Conservation (phyloP, 2,329 filamentous ascomycete genomes). For the Fusarium sp. region DNA sequence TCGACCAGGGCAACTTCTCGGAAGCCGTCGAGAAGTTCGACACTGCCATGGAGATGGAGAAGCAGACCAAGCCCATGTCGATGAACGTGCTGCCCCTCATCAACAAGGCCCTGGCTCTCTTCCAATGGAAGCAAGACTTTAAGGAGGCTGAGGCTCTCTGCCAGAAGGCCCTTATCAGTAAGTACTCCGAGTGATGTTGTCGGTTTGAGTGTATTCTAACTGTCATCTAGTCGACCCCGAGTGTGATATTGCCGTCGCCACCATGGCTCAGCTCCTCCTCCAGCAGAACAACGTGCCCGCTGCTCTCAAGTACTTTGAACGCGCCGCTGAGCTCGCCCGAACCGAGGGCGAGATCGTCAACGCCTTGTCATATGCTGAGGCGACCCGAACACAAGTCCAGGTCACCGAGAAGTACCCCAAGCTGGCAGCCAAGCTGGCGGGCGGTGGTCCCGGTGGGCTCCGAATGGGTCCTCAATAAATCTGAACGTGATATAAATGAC, state of each 20-base stretch:
- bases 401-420: constrained; percentile 89
- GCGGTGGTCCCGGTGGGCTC: constrained; percentile 51
- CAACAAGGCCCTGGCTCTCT: constrained; percentile 96
- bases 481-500: constrained; percentile 37
- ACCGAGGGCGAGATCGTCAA: constrained; percentile 98
- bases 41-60: constrained; percentile 98
- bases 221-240: constrained; percentile 84
- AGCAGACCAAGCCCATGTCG: constrained; percentile 89
- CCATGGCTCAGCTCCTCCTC: constrained; percentile 96
- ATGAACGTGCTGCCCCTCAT: constrained; percentile 99
- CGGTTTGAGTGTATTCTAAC: constrained; percentile 48
- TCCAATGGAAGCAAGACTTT: constrained; percentile 99
- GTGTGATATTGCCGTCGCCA: constrained; percentile 98
- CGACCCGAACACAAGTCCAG: constrained; percentile 94
- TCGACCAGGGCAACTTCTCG: constrained; percentile 95
- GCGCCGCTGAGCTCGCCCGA: constrained; percentile 91
- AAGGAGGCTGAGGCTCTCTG: constrained; percentile 94
- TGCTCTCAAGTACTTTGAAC: constrained; percentile 96
- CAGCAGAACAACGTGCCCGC: constrained; percentile 98
- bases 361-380: constrained; percentile 95
- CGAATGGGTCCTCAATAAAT: constrained; percentile 52
- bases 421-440: constrained; percentile 75
- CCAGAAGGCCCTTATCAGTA: constrained; percentile 96
- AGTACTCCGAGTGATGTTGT: constrained; percentile 54
- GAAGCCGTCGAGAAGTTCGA: constrained; percentile 99